A percentile compares a stretch with the other conserved stretches of the same genome.
These are phyloP conservation scores for Ilyonectria sp. DNA, from an alignment of 2,329 filamentous ascomycete species.

Conservation along the genomic window DNA sequence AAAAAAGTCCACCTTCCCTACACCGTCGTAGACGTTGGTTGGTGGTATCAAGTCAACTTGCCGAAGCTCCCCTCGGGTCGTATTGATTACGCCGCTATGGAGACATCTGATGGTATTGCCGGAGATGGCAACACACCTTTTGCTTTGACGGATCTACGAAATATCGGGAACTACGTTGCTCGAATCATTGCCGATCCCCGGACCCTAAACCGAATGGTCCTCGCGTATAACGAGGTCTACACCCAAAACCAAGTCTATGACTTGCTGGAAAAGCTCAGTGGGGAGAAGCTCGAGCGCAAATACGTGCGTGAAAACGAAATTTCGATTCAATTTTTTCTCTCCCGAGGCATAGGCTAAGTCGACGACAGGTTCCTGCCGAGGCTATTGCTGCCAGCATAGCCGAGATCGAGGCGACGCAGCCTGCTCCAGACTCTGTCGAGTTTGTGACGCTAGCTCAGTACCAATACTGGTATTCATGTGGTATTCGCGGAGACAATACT, in stretches of 20 bases:
- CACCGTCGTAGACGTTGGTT: conserved; percentile 71
- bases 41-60: conserved; percentile 66
- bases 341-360: background rate
- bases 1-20: conserved; percentile 64
- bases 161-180: conserved; percentile 67
- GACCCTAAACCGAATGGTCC: conserved; percentile 67
- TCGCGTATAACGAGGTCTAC: conserved; percentile 62
- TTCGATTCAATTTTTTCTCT: background rate
- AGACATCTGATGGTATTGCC: conserved; percentile 55
- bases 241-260: conserved; percentile 63
- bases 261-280: conserved; percentile 62
- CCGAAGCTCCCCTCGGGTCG: conserved; percentile 47
- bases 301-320: conserved; percentile 14
- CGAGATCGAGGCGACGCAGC: background rate
- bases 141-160: conserved; percentile 63
- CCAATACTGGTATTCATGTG: conserved; percentile 61
- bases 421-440: background rate
- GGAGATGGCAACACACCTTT: conserved; percentile 62
- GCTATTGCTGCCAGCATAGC: background rate
- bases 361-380: conserved; percentile 6
- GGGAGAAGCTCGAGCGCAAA: conserved; percentile 59
- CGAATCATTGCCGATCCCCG: conserved; percentile 65
- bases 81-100: conserved; percentile 47
- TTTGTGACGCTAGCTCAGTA: background rate
- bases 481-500: conserved; percentile 67